phyloP scores from a whole-genome alignment of 2,329 filamentous ascomycete genomes.

The Paecilomyces sp. region DNA sequence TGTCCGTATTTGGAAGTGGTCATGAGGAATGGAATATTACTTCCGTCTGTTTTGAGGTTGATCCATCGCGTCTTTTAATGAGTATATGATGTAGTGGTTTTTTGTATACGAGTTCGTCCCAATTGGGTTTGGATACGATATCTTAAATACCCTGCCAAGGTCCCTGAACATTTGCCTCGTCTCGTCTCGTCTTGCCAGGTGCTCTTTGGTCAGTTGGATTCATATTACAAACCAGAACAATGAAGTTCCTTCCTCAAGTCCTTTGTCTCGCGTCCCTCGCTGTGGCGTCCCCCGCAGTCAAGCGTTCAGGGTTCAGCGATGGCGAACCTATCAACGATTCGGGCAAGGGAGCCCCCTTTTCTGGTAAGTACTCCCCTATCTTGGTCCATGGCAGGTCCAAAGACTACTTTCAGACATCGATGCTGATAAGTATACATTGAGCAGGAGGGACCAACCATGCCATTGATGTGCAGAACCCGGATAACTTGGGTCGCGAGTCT shows the following conservation, averaged over 20 bases:
- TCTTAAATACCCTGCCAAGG: not conserved
- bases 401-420: constrained; percentile 1
- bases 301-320: constrained; percentile 35
- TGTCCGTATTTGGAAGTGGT: not conserved
- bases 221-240: not conserved
- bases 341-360: constrained; percentile 52
- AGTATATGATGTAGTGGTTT: not conserved
- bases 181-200: not conserved
- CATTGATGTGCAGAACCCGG: constrained; percentile 57
- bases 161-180: not conserved
- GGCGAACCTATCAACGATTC: constrained; percentile 50
- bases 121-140: not conserved
- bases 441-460: constrained; percentile 57
- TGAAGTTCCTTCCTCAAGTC: constrained; percentile 1
- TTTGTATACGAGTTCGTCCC: no score
- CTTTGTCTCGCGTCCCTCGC: constrained; percentile 7
- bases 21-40: not conserved
- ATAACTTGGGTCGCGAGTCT: constrained; percentile 54
- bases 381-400: not conserved
- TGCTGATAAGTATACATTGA: not conserved
- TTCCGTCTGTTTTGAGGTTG: not conserved
- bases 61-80: not conserved
- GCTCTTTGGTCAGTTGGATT: not conserved
- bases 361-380: constrained; percentile 38
- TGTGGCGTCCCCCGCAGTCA: constrained; percentile 12